Evolutionary conservation across 164 flowering plant species (phyloP), one percentile per base, ranked within the genome.

Genomic region (Magnolia officinalis): DNA sequence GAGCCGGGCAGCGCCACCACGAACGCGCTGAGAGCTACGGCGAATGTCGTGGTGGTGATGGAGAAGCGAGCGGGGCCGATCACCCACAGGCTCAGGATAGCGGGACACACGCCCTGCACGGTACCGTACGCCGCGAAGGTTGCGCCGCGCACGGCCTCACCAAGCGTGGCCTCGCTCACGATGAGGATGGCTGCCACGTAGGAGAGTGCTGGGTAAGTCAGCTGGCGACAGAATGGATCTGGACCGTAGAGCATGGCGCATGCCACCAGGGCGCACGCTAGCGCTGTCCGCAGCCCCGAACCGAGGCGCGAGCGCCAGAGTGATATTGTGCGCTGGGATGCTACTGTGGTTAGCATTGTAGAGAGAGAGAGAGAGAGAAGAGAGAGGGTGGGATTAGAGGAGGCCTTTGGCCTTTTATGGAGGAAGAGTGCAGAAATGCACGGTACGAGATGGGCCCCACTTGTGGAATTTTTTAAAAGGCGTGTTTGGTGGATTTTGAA

Each of bases 191-290:
- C 88, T 0, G 89, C 85, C 21, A 89, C 90, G 84, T 92, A 95
- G 0, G 96, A 88, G 71, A 90, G 85, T 2, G 97, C 94, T 0
- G 95, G 98, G 83, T 89, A 86, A 19, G 88, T 75, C 7, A 89
- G 49, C 2, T 76, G 80, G 66, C 77, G 81, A 1, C 45, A 81
- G 78, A 91, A 16, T 10, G 76, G 1, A 0, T 29, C 49, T 0
- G 97, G 98, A 20, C 91, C 86, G 83, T 80, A 90, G 69, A 92
- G 84, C 80, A 90, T 88, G 79, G 80, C 49, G 79, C 73, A 63
- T 19, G 88, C 96, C 0, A 95, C 95, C 2, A 90, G 81, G 74
- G 85, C 72, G 85, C 96, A 92, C 0, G 97, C 97, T 10, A 89
- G 67, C 31, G 88, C 85, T 6, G 93, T 89, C 18, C 96, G 85